Conservation (phyloP, 352 stramenopile genomes). For the Pseudoperonospora humuli region DNA sequence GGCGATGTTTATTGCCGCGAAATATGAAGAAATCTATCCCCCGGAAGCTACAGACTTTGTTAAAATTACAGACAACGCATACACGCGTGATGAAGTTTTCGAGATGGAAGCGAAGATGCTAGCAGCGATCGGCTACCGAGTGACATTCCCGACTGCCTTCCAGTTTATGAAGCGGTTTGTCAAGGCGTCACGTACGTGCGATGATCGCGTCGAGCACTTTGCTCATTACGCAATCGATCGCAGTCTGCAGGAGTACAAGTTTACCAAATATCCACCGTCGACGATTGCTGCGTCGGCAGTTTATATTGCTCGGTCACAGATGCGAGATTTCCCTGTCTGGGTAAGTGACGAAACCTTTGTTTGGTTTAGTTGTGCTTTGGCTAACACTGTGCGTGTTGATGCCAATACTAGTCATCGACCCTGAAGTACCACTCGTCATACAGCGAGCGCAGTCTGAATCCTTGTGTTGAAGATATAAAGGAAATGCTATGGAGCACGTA, state of each 20-base stretch:
- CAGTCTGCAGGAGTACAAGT: conserved; percentile 96
- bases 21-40: conserved; percentile 98
- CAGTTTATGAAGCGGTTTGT: conserved; percentile 86
- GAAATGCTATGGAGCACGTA: conserved; percentile 74
- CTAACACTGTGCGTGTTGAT: conserved; percentile 4
- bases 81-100: conserved; percentile 79
- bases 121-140: conserved; percentile 57
- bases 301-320: conserved; percentile 90
- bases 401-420: conserved; percentile 41
- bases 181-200: conserved; percentile 65
- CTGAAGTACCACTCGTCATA: conserved; percentile 78
- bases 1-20: conserved; percentile 94
- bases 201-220: conserved; percentile 81
- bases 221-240: conserved; percentile 98
- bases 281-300: conserved; percentile 95
- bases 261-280: conserved; percentile 97
- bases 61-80: conserved; percentile 96
- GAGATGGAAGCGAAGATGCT: conserved; percentile 78
- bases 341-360: conserved; percentile 26
- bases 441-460: conserved; percentile 40
- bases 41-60: conserved; percentile 91
- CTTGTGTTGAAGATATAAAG: conserved; percentile 70
- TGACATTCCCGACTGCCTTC: conserved; percentile 79
- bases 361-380: not conserved
- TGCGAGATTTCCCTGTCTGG: conserved; percentile 67